phyloP scores from a whole-genome alignment of 179 eudicot genomes.

The Spergularia azorica region DNA sequence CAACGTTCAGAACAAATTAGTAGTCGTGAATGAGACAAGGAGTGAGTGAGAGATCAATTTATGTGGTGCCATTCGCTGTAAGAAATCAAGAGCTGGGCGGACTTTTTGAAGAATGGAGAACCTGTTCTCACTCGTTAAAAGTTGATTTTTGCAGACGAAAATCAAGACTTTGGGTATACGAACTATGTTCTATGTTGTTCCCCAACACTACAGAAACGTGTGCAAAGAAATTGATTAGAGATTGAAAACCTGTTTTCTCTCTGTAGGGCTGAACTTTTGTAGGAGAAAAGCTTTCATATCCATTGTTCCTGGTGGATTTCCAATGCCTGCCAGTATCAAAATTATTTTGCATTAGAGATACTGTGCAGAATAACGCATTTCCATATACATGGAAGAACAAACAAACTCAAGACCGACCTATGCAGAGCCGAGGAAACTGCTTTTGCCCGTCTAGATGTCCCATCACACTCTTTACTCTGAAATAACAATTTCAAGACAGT shows the following conservation, averaged over 20 bases:
- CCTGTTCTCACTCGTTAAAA: not conserved
- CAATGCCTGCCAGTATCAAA: conserved; percentile 59
- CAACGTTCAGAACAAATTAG: not conserved
- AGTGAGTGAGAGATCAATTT: too few relatives aligned
- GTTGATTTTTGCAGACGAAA: not conserved
- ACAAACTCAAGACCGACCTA: conserved; percentile 51
- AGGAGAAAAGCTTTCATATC: conserved; percentile 95
- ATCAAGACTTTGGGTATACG: not conserved
- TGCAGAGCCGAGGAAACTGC: conserved; percentile 85
- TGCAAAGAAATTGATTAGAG: not conserved
- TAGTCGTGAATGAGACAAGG: not conserved
- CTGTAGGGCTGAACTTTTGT: conserved; percentile 73
- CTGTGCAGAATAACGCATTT: not conserved
- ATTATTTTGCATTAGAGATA: not conserved
- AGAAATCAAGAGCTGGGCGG: not conserved
- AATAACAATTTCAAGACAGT: conserved; percentile 16
- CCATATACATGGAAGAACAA: not conserved
- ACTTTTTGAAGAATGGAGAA: not conserved
- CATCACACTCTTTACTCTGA: conserved; percentile 85
- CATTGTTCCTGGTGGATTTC: conserved; percentile 95
- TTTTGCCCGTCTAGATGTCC: conserved; percentile 83
- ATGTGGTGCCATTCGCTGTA: not conserved
- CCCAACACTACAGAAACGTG: not conserved
- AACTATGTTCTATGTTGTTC: not conserved
- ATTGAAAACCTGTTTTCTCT: conserved; percentile 58